These are phyloP conservation scores for Fusarium miscanthi DNA, from an alignment of 2,329 filamentous ascomycete species.

Conservation along the genomic window DNA sequence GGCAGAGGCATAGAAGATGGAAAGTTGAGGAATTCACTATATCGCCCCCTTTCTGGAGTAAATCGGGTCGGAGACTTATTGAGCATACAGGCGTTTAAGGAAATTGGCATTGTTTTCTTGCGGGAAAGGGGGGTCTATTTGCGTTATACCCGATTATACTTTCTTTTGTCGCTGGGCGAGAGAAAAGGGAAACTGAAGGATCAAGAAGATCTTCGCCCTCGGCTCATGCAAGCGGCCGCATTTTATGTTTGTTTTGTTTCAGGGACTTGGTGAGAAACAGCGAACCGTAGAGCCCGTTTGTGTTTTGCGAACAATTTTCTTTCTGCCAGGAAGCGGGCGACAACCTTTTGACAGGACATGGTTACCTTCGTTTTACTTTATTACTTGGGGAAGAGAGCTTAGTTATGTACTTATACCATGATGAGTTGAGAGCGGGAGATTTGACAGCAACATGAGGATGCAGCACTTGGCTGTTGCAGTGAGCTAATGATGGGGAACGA, in stretches of 20 bases:
- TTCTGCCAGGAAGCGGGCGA: conserved; percentile 20
- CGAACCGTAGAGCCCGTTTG: conserved; percentile 27
- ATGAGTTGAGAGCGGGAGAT: conserved; percentile 13
- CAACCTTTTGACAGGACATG: conserved; percentile 19
- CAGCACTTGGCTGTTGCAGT: conserved; percentile 5
- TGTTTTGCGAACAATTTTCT: conserved; percentile 34
- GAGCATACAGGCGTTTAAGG: conserved; percentile 32
- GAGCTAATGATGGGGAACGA: conserved; percentile 35
- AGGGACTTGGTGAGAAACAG: conserved; percentile 27
- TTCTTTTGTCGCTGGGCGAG: conserved; percentile 41
- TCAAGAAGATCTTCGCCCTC: conserved; percentile 27
- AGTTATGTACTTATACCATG: conserved; percentile 36
- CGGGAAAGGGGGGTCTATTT: conserved; percentile 41
- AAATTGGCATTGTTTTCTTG: conserved; percentile 29
- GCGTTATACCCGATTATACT: conserved; percentile 49
- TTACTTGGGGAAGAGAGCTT: conserved; percentile 12
- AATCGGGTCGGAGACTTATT: conserved; percentile 25
- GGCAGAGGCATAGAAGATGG: conserved; percentile 29
- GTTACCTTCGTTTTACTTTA: conserved; percentile 20
- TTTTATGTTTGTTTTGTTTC: conserved; percentile 35
- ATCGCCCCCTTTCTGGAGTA: conserved; percentile 13
- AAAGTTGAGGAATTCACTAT: background rate
- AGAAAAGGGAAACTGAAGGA: conserved; percentile 27
- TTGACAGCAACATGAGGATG: conserved; percentile 4
- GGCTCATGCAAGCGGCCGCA: conserved; percentile 30